Evolutionary conservation across 345 rosid species (phyloP), one percentile per base, ranked within the genome.

Genomic region (Hevea brasiliensis): DNA sequence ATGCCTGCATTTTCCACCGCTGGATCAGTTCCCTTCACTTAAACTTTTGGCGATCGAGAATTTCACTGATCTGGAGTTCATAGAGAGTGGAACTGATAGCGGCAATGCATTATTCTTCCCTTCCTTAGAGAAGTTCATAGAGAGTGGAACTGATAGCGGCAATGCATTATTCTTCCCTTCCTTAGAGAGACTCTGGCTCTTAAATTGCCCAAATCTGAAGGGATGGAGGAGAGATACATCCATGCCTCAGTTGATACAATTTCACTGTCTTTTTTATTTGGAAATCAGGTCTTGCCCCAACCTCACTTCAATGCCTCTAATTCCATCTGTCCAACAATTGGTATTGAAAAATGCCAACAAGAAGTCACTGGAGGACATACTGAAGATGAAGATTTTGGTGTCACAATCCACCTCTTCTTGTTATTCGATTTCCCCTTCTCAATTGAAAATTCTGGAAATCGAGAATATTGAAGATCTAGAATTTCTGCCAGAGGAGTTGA

Each of bases 41-140:
- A 70, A 35, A 70, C 0, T 2, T 26, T 41, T 57, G 24, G 0
- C 18, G 14, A 37, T 70, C 1, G 9, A 5, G 0, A 29, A 50
- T 18, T 58, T 70, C 26, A n/a, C 54, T 1, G 64, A 56, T 44
- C 42, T 58, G 26, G 54, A 70, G 55, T 57, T 20, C 64, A 58
- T 70, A 24, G 65, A 70, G 23, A 41, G 24, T 23, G 50, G 11
- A 1, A 42, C 9, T 4, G n/a, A 9, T 7, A 6, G 29, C 11
- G 35, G 10, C 35, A 1, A 29, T 29, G 7, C 42, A 23, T 14
- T 9, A 20, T 61, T 61, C 61, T 72, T 72, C 37, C 70, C 60
- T 18, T 72, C 54, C 26, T 27, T 73, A 4, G 56, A 73, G 76
- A 37, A n/a, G n/a, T n/a, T n/a, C n/a, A n/a, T n/a, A n/a, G n/a